These are phyloP conservation scores for Penicillium paneum DNA, from an alignment of 2,329 filamentous ascomycete species.

Conservation along the genomic window DNA sequence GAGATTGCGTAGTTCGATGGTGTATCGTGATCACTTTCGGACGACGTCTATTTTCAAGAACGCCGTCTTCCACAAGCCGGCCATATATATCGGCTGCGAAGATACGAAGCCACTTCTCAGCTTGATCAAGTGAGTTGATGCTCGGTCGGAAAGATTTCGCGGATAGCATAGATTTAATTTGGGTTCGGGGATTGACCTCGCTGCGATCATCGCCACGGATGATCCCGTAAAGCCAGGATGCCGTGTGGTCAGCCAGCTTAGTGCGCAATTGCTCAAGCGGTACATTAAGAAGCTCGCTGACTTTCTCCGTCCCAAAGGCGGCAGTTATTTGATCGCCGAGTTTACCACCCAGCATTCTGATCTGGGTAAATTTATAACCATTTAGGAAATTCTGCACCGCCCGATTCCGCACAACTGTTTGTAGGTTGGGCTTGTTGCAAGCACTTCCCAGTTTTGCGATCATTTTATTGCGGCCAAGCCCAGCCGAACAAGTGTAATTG, in stretches of 20 bases:
- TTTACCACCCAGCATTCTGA: conserved; percentile 92
- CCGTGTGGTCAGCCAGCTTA: conserved; percentile 78
- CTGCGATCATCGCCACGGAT: conserved; percentile 82
- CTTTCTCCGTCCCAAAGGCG: conserved; percentile 75
- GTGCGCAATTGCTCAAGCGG: conserved; percentile 72
- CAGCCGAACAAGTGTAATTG: conserved; percentile 87
- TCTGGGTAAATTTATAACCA: conserved; percentile 89
- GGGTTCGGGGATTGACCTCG: conserved; percentile 84
- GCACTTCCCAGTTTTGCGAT: conserved; percentile 89
- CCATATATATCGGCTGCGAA: conserved; percentile 90
- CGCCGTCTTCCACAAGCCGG: conserved; percentile 83
- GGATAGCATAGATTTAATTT: conserved; percentile 96
- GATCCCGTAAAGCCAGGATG: conserved; percentile 77
- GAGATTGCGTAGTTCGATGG: conserved; percentile 69
- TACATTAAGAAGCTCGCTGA: conserved; percentile 71
- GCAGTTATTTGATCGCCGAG: conserved; percentile 80
- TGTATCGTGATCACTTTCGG: conserved; percentile 84
- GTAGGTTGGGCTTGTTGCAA: conserved; percentile 88
- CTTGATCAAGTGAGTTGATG: conserved; percentile 76
- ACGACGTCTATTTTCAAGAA: conserved; percentile 79
- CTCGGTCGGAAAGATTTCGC: conserved; percentile 90
- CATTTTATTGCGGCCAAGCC: conserved; percentile 89
- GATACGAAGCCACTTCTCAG: conserved; percentile 79
- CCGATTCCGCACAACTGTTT: conserved; percentile 88
- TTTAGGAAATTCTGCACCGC: conserved; percentile 75